A percentile compares a stretch with the other conserved stretches of the same genome.
phyloP scores from a whole-genome alignment of 495 filamentous ascomycete genomes.

The Neurospora sp. region DNA sequence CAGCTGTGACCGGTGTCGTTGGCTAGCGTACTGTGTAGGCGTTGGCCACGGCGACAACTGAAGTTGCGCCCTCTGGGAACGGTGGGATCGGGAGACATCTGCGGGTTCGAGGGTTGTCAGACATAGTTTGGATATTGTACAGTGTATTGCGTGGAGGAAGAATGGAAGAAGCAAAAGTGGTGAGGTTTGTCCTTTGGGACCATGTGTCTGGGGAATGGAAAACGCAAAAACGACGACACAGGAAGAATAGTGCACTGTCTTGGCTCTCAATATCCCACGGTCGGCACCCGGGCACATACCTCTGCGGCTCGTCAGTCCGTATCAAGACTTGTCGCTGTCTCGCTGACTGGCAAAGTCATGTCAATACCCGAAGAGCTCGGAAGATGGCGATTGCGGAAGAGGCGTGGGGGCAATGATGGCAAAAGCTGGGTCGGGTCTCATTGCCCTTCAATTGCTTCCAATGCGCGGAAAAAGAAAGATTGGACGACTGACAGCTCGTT shows the following conservation, averaged over 20 bases:
- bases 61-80: background rate
- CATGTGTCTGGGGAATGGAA: background rate
- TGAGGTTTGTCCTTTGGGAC: background rate
- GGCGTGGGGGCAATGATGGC: background rate
- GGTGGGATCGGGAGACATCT: background rate
- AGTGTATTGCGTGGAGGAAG: background rate
- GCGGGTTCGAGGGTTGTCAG: background rate
- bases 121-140: background rate
- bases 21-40: background rate
- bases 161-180: background rate
- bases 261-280: background rate
- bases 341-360: background rate
- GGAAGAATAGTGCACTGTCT: background rate
- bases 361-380: background rate
- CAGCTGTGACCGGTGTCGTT: background rate
- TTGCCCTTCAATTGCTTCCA: background rate
- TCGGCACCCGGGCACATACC: background rate
- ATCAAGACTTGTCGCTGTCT: background rate
- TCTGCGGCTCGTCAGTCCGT: background rate
- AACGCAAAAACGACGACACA: background rate
- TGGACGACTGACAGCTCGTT: background rate
- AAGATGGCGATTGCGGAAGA: background rate
- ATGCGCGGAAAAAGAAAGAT: background rate
- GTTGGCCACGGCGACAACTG: background rate
- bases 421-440: background rate